Evolutionary conservation across 2,329 filamentous ascomycete species (phyloP).

Genomic region (Epichloe amarillans): DNA sequence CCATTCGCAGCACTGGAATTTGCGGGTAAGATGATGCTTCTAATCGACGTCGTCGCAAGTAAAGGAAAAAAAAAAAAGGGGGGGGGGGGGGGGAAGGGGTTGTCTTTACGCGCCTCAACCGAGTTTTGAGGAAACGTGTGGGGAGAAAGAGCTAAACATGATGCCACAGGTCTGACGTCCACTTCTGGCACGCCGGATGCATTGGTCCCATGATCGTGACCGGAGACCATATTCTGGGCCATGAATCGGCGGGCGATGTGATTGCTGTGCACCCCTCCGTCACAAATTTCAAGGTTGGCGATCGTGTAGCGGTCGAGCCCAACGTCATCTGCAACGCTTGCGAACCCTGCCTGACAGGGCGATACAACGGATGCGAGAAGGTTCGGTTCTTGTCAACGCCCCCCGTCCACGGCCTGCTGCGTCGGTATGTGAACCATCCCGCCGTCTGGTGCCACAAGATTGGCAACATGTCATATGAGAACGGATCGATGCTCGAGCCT

Average conservation of each 20-base stretch:
- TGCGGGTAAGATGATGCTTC: constrained; percentile 54
- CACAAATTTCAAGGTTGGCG: constrained; percentile 63
- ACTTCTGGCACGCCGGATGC: constrained; percentile 93
- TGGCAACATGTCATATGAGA: constrained; percentile 79
- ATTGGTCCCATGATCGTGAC: constrained; percentile 93
- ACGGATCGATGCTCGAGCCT: constrained; percentile 83
- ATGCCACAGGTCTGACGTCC: constrained; percentile 66
- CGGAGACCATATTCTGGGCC: constrained; percentile 80
- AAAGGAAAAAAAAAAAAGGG: too few species aligned
- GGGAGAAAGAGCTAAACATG: background rate
- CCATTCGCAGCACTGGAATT: constrained; percentile 88
- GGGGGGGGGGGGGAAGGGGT: too few species aligned
- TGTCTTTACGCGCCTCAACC: too few species aligned
- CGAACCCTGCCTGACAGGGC: constrained; percentile 80
- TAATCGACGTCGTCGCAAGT: too few species aligned
- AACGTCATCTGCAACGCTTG: constrained; percentile 86
- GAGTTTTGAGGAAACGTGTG: too few species aligned
- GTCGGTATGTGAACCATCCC: constrained; percentile 90
- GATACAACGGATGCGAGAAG: constrained; percentile 86
- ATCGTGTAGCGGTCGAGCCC: constrained; percentile 87
- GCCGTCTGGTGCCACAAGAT: constrained; percentile 96
- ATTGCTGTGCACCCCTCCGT: constrained; percentile 75
- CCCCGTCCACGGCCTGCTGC: constrained; percentile 77
- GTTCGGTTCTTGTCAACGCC: constrained; percentile 86
- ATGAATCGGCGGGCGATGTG: constrained; percentile 80